These are phyloP conservation scores for Coix lacrymajobi DNA, from an alignment of 176 grass and related monocot genomes.

Conservation along the genomic window DNA sequence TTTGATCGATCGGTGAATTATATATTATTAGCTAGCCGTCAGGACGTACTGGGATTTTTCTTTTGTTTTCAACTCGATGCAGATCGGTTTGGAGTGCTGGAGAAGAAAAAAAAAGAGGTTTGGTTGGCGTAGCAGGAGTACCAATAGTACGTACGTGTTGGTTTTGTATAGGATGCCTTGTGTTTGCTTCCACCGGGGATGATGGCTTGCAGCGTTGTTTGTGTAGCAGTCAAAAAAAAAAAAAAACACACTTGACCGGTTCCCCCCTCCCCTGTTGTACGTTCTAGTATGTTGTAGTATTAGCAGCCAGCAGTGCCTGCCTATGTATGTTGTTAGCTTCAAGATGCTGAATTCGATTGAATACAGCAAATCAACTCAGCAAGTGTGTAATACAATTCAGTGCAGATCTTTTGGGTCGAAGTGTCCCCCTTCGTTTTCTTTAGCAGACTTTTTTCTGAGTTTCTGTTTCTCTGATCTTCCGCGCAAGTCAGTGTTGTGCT, in stretches of 20 bases:
- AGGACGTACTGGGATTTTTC: not conserved
- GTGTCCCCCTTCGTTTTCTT: too few relatives aligned
- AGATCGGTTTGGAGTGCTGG: not conserved
- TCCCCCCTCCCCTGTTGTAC: not conserved
- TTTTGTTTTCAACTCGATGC: constrained; percentile 16
- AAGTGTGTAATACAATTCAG: too few relatives aligned
- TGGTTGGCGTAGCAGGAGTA: constrained; percentile 7
- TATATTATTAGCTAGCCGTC: not conserved
- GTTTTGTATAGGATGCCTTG: constrained; percentile 28
- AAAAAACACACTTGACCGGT: not conserved
- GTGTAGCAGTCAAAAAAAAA: not conserved
- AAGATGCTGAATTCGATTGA: constrained; percentile 6
- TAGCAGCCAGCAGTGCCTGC: too few relatives aligned
- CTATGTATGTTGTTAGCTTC: not conserved
- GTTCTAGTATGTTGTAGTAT: not conserved
- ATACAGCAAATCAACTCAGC: not conserved
- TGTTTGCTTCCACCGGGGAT: constrained; percentile 14
- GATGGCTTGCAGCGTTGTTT: not conserved
- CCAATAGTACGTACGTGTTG: not conserved
- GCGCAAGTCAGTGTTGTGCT: too few relatives aligned
- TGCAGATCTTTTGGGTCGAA: too few relatives aligned
- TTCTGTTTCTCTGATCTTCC: too few relatives aligned
- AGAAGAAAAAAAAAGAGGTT: not conserved
- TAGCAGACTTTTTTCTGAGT: too few relatives aligned
- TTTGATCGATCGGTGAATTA: not conserved